Base-by-base conservation (phyloP, 2,329 filamentous ascomycete species). In the Talaromyces sp. region DNA sequence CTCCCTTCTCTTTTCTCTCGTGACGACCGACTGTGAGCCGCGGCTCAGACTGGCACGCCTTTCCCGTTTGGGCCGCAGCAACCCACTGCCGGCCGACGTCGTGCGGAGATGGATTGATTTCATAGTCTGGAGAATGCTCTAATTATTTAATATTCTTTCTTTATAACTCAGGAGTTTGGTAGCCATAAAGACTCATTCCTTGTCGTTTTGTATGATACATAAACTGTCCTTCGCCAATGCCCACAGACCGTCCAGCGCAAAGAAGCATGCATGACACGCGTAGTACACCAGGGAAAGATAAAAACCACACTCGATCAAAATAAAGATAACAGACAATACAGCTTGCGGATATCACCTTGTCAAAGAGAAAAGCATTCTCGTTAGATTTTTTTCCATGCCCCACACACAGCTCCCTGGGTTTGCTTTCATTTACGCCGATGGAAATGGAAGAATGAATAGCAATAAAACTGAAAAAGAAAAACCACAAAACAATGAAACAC, bases 291-390 rank as follows among this genome's bases (percentile, higher is more conserved):
- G 35, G 41, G 10, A 26, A n/a, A 19, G 26, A 17, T 11, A n/a
- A 56, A 24, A 43, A 41, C 19, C 11, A 51, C 32, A 14, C 32
- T 35, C 32, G 32, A 35, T 35, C 27, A 29, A 52, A 10, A 17
- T 31, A 21, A n/a, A 43, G 24, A 55, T 21, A 58, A 52, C 29
- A 53, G 54, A 43, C 43, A 58, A n/a, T 35, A 50, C 4, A 50
- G 11, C n/a, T 41, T 51, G 55, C 56, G 55, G 38, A 58, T 51
- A 55, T 61, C 59, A 46, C 55, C 56, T 61, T 51, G 29, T 58
- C 55, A 46, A 24, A 43, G 43, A 52, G 49, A 29, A 52, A 52
- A 17, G 11, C 49, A n/a, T 52, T 52, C 49, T 27, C 49, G 27
- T 52, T 21, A 27, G 26, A 27, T 29, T 52, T 52, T 52, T 53